A percentile compares a stretch with the other conserved stretches of the same genome.
Conservation (phyloP, 495 filamentous ascomycete species). For the Acidiella bohemica region DNA sequence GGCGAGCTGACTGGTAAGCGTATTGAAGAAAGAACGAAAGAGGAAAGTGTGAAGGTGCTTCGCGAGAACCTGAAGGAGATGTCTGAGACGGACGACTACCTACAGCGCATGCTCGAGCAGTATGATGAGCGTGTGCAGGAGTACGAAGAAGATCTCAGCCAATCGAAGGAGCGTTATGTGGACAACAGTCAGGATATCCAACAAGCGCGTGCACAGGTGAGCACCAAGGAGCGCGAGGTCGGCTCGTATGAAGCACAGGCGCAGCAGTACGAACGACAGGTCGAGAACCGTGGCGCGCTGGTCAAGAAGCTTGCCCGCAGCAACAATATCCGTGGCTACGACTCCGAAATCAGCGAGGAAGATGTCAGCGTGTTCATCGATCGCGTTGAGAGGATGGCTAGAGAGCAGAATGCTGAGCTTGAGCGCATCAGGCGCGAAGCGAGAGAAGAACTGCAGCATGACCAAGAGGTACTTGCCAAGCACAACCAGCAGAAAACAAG, state of each 20-base stretch:
- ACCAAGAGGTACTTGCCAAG: slow-evolving; percentile 51
- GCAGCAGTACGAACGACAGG: slow-evolving; percentile 67
- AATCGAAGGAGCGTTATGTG: slow-evolving; percentile 46
- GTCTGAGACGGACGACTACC: slow-evolving; percentile 62
- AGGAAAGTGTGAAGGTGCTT: slow-evolving; percentile 55
- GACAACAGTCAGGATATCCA: slow-evolving; percentile 52
- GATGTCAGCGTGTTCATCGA: slow-evolving; percentile 65
- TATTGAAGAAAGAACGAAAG: slow-evolving; percentile 49
- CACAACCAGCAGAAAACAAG: slow-evolving; percentile 55
- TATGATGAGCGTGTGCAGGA: slow-evolving; percentile 61
- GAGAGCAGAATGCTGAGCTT: slow-evolving; percentile 63
- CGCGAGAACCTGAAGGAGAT: slow-evolving; percentile 58
- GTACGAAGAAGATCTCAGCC: slow-evolving; percentile 48
- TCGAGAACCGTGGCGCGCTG: slow-evolving; percentile 52
- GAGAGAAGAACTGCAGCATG: slow-evolving; percentile 52
- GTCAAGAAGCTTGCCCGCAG: slow-evolving; percentile 62
- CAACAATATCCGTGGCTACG: slow-evolving; percentile 77
- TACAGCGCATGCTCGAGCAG: slow-evolving; percentile 61
- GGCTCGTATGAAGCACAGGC: slow-evolving; percentile 78
- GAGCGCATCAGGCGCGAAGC: slow-evolving; percentile 61
- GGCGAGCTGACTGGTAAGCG: slow-evolving; percentile 60
- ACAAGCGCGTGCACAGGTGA: slow-evolving; percentile 40
- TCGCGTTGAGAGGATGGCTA: slow-evolving; percentile 55
- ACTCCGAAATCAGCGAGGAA: slow-evolving; percentile 58
- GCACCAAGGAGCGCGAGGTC: slow-evolving; percentile 63